A percentile compares a stretch with the other conserved stretches of the same genome.
These are phyloP conservation scores for Sutorius australiensis DNA, from an alignment of 768 basidiomycete genomes.

Conservation along the genomic window DNA sequence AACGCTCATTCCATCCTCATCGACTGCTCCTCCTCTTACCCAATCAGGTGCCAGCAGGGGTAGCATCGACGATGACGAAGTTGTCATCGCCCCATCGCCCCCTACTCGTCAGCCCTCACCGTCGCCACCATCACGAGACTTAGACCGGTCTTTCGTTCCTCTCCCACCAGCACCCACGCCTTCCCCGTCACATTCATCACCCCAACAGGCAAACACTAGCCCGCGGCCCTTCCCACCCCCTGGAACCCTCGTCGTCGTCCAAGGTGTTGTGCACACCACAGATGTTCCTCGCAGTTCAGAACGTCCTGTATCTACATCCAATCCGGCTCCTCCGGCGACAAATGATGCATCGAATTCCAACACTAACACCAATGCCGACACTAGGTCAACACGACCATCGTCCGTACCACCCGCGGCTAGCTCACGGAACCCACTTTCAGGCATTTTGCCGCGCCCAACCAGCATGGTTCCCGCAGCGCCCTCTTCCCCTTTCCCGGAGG, in stretches of 20 bases:
- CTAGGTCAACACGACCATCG: constrained; percentile 14
- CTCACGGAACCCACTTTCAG: constrained; percentile 34
- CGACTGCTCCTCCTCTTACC: constrained; percentile 3
- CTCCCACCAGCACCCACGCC: constrained; percentile 13
- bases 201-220: constrained; percentile 17
- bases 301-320: constrained; percentile 16
- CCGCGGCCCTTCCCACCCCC: constrained; percentile 63
- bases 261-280: constrained; percentile 78
- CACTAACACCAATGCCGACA: constrained; percentile 4
- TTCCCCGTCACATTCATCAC: constrained; percentile 20
- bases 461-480: constrained; percentile 30
- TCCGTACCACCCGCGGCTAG: constrained; percentile 29
- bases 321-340: constrained; percentile 4
- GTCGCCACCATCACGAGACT: constrained; percentile 4
- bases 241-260: constrained; percentile 77
- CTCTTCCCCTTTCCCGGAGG: constrained; percentile 6
- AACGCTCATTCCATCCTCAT: constrained; percentile 18
- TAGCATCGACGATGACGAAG: constrained; percentile 16
- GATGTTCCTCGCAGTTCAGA: constrained; percentile 47
- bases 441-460: constrained; percentile 37
- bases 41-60: constrained; percentile 3
- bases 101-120: constrained; percentile 8
- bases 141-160: constrained; percentile 11
- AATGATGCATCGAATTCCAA: constrained; percentile 5
- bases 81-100: constrained; percentile 19